Evolutionary conservation across 106 monocot genomes (phyloP).

Genomic region (Dioscorea dumetorum): DNA sequence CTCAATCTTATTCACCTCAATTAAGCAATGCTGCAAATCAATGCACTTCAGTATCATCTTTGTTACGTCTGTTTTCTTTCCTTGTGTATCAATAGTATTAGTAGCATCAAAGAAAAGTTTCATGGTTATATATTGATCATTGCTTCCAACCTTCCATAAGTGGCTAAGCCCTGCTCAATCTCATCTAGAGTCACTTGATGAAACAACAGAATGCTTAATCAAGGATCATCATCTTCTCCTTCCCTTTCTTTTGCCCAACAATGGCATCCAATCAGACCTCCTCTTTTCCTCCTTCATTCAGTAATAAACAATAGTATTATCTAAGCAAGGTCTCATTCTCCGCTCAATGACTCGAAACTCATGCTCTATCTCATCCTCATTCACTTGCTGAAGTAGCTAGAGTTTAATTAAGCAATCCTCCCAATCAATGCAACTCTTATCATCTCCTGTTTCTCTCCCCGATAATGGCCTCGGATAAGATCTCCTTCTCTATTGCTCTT

Average conservation of each 20-base stretch:
- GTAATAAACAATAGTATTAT: not conserved
- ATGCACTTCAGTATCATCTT: constrained; percentile 5
- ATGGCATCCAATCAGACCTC: not conserved
- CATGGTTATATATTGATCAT: not conserved
- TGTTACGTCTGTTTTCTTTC: not conserved
- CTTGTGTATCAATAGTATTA: not conserved
- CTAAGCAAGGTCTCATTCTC: constrained; percentile 15
- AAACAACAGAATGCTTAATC: constrained; percentile 57
- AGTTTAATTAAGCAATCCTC: constrained; percentile 65
- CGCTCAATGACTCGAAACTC: constrained; percentile 38
- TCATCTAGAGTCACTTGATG: constrained; percentile 60
- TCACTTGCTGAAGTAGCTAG: constrained; percentile 50
- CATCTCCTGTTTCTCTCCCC: constrained; percentile 4
- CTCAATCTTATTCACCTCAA: constrained; percentile 67
- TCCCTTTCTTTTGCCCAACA: constrained; percentile 10
- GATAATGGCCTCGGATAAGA: not conserved
- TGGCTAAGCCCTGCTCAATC: constrained; percentile 55
- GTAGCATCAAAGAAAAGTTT: not conserved
- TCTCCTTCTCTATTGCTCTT: not conserved
- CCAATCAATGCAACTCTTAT: constrained; percentile 39
- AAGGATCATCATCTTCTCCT: constrained; percentile 22
- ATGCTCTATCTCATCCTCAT: constrained; percentile 63
- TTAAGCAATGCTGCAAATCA: constrained; percentile 65
- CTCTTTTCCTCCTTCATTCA: not conserved
- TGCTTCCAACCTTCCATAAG: not conserved